phyloP scores from a whole-genome alignment of 1,284 basidiomycete genomes.

The Heterobasidion irregulare region DNA sequence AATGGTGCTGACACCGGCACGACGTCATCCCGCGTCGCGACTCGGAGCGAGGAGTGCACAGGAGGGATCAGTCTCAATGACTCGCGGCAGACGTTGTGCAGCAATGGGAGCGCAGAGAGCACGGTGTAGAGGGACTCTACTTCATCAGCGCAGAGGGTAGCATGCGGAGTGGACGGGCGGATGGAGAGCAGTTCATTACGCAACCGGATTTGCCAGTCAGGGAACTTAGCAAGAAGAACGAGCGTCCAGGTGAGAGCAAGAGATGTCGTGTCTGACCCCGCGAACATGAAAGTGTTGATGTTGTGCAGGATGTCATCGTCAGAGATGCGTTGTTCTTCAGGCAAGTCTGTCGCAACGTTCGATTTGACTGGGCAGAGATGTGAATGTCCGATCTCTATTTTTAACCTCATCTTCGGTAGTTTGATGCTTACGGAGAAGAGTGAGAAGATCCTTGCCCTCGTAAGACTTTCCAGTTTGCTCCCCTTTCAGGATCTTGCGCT shows the following conservation, averaged over 20 bases:
- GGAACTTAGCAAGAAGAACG: constrained; percentile 57
- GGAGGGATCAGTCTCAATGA: constrained; percentile 69
- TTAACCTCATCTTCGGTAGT: too few species aligned
- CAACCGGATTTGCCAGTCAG: constrained; percentile 53
- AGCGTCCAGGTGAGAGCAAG: constrained; percentile 75
- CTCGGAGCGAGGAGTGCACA: constrained; percentile 71
- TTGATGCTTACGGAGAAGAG: constrained; percentile 14
- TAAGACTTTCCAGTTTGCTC: constrained; percentile 38
- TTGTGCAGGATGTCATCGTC: constrained; percentile 76
- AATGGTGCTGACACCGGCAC: constrained; percentile 65
- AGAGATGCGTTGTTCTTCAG: constrained; percentile 63
- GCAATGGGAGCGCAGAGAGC: constrained; percentile 58
- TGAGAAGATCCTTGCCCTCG: constrained; percentile 57
- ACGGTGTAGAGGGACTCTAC: constrained; percentile 45
- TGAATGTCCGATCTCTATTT: neutral
- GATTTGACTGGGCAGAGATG: constrained; percentile 50
- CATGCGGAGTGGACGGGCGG: constrained; percentile 22
- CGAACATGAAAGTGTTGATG: constrained; percentile 83
- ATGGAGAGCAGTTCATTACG: constrained; percentile 50
- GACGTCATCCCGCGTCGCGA: constrained; percentile 65
- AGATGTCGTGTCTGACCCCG: constrained; percentile 79
- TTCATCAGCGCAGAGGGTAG: constrained; percentile 46
- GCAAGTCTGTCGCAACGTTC: constrained; percentile 55
- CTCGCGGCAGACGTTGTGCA: constrained; percentile 75
- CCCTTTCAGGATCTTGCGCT: constrained; percentile 51